phyloP scores from a whole-genome alignment of 2,329 filamentous ascomycete genomes.

The Nigrospora sphaerica region DNA sequence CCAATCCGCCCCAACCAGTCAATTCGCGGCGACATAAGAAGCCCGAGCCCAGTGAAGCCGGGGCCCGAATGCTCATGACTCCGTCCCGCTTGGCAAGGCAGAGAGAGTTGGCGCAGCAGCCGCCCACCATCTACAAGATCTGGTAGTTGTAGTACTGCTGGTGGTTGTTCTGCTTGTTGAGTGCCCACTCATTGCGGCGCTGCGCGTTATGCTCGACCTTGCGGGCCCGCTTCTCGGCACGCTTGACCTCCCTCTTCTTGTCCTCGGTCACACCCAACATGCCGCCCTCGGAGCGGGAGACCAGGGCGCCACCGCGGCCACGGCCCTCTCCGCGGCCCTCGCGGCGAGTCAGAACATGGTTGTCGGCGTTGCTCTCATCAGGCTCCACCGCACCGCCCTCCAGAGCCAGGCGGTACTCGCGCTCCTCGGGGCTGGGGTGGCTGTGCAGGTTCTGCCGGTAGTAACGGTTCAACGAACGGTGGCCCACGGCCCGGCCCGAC shows the following conservation, averaged over 20 bases:
- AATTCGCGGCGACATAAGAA: neutral
- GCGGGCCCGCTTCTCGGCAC: constrained; percentile 61
- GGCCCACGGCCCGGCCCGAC: constrained; percentile 80
- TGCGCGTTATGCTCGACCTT: constrained; percentile 56
- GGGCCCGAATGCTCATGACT: neutral
- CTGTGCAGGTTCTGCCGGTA: constrained; percentile 88
- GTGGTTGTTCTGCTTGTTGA: constrained; percentile 69
- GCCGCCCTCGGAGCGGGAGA: constrained; percentile 65
- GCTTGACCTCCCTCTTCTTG: constrained; percentile 62
- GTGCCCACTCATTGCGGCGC: constrained; percentile 59
- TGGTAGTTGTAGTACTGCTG: constrained; percentile 58
- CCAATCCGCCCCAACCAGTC: neutral
- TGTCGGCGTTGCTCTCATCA: neutral
- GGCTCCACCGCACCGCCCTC: constrained; percentile 26
- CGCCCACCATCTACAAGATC: constrained; percentile 4
- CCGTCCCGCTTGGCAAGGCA: neutral
- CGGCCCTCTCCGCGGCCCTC: constrained; percentile 17
- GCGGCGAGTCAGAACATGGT: constrained; percentile 26
- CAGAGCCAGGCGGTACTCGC: constrained; percentile 59
- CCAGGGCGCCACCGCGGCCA: constrained; percentile 45
- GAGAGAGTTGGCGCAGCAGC: neutral
- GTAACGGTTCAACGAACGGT: constrained; percentile 80
- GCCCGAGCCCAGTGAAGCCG: neutral
- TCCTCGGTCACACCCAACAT: constrained; percentile 72
- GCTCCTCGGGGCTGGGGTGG: constrained; percentile 74